Base-by-base conservation (phyloP, 768 basidiomycete species). In the Pilatotrama ljubarskyi region DNA sequence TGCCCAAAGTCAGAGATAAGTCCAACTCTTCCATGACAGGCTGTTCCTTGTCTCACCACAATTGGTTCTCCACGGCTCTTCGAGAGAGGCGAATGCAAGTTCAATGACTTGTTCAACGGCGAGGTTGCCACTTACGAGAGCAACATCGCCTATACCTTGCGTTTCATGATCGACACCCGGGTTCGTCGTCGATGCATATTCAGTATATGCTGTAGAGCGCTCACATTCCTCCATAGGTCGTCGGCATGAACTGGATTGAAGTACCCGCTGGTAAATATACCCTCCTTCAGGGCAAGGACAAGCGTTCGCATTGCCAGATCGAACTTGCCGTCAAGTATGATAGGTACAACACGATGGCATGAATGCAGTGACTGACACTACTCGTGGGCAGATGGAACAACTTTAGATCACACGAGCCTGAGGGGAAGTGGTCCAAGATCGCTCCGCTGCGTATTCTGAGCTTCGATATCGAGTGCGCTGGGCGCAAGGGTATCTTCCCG, bases 171-270 rank as follows among this genome's bases (percentile, higher is more conserved):
- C 62, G 97, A 99, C 69, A 90, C 92, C 5, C 88, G 94, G 80
- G 95, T 93, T 20, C 2, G 42, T 47, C 44, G 14, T 37, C 9
- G n/a, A 35, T n/a, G 13, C 50, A 26, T 26, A 17, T 22, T 13
- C 5, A 48, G 7, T n/a, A 43, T 20, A 25, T 10, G 3, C 29
- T 32, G 29, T 53, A 25, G 51, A 41, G 42, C 66, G 35, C 59
- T 48, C 18, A 46, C 41, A 2, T 35, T 2, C 18, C 11, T 59
- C 22, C 29, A 1, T 63, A 95, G 92, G 87, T 99, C 29, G 88
- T 95, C 49, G 97, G 97, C 9, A 98, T 99, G 97, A 98, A 98
- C 70, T 99, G 97, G 96, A 89, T 99, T 52, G 94, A 98, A 74
- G 78, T 97, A 9, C 90, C 90, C 5, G 85, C 89, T 3, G 91